Evolutionary conservation across 495 filamentous ascomycete species (phyloP), one percentile per base, ranked within the genome.

Genomic region (Zalerion maritima): DNA sequence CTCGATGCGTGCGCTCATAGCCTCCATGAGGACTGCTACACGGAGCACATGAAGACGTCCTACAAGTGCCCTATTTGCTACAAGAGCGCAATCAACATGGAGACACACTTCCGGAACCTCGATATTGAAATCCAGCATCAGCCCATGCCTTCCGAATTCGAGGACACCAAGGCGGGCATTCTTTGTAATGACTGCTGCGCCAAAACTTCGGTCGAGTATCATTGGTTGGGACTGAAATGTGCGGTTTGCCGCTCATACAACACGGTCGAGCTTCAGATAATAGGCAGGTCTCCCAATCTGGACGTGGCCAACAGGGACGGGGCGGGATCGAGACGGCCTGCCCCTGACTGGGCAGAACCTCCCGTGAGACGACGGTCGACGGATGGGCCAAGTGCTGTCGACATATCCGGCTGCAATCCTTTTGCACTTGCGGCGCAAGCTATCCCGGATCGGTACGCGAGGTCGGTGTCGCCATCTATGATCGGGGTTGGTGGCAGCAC

Each of bases 1-100:
- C 85, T 99, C 78, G n/a, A n/a, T n/a, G 70, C 73, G 24, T 99
- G 89, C 52, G 91, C 91, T 6, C 89, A 99, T 51, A 89, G 84
- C 50, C 89, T 99, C 40, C 89, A 99, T 49, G 67, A 74, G 34
- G 67, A 68, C 36, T 99, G 89, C 55, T 81, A 89, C 45, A 67
- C 75, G 18, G 70, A 83, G 39, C 77, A 91, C 45, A 83, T 83
- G 58, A 75, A 80, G 40, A 69, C 64, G 4, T 89, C 84, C 2
- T 96, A 96, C 55, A 81, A 80, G 36, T 99, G 89, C 45, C 89
- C 89, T 2, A 80, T 94, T 20, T 99, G 89, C 64, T 87, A 75
- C 49, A 80, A 82, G 46, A 92, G 80, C 32, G 79, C 87, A 13
- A 71, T 81, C 38, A 99, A 99, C 54, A 96, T 99, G 89, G 89